These are phyloP conservation scores for Hamamelis virginiana DNA, from an alignment of 164 flowering plant species.

Conservation along the genomic window DNA sequence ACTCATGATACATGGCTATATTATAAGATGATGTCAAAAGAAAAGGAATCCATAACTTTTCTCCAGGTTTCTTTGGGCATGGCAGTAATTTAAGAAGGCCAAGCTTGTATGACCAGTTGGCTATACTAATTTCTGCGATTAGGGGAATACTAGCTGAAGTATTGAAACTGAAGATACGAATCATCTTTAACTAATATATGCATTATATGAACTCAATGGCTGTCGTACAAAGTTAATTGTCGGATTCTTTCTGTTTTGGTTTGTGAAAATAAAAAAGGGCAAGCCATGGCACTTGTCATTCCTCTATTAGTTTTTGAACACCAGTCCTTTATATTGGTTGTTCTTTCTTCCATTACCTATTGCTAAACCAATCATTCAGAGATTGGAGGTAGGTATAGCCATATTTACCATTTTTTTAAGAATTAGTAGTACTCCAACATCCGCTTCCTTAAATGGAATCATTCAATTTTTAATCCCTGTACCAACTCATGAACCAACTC, in stretches of 20 bases:
- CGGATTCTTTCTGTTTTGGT: neutral
- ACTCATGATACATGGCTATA: neutral
- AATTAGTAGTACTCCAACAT: neutral
- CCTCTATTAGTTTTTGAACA: neutral
- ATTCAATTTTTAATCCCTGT: neutral
- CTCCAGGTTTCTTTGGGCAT: too few species aligned
- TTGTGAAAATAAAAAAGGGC: neutral
- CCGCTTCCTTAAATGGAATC: neutral
- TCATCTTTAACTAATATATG: too few species aligned
- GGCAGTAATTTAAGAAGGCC: too few species aligned
- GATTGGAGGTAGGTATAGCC: neutral
- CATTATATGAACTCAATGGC: too few species aligned
- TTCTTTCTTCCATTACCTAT: neutral
- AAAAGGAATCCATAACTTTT: too few species aligned
- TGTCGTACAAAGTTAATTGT: too few species aligned
- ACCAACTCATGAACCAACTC: too few species aligned
- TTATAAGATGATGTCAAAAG: too few species aligned
- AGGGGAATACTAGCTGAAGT: too few species aligned
- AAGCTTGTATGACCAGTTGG: too few species aligned
- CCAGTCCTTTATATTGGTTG: neutral
- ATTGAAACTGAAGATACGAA: too few species aligned
- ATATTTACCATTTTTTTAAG: neutral
- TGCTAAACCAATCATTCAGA: neutral
- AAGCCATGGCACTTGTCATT: neutral
- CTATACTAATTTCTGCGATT: too few species aligned